Evolutionary conservation across 495 filamentous ascomycete species (phyloP).

Genomic region (Pyrenula aspistea): DNA sequence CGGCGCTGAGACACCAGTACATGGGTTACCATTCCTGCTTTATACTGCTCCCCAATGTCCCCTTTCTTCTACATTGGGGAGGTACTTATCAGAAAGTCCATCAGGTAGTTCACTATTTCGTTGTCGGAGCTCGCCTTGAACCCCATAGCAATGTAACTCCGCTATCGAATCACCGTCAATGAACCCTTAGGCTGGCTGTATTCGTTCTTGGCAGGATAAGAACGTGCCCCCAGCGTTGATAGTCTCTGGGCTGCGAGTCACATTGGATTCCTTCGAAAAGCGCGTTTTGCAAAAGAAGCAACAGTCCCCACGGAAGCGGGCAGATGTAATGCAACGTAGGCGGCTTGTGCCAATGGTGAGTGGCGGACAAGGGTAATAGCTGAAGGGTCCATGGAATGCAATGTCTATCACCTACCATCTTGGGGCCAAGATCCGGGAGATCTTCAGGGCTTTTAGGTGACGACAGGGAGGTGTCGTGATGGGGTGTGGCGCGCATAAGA

Average conservation of each 20-base stretch:
- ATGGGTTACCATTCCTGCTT: neutral
- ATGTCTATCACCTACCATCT: slow-evolving; percentile 18
- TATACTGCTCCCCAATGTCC: neutral
- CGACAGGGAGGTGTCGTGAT: too few species aligned
- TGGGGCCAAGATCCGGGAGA: slow-evolving; percentile 22
- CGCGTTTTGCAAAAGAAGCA: neutral
- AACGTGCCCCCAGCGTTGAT: neutral
- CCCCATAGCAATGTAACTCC: neutral
- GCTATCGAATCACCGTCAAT: neutral
- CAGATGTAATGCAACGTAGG: neutral
- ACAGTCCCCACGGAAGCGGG: neutral
- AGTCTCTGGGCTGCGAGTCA: neutral
- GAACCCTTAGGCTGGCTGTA: neutral
- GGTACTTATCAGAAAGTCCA: neutral
- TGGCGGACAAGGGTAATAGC: neutral
- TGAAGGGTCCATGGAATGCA: neutral
- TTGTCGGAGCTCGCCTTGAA: neutral
- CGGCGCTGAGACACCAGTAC: neutral
- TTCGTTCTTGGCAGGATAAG: neutral
- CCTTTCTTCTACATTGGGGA: neutral
- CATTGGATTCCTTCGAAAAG: neutral
- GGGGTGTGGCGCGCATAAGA: neutral
- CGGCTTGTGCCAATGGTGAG: neutral
- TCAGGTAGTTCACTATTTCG: too few species aligned
- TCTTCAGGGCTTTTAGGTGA: slow-evolving; percentile 5